These are phyloP conservation scores for Hypsizygus ulmarius DNA, from an alignment of 1,284 basidiomycete species.

Conservation along the genomic window DNA sequence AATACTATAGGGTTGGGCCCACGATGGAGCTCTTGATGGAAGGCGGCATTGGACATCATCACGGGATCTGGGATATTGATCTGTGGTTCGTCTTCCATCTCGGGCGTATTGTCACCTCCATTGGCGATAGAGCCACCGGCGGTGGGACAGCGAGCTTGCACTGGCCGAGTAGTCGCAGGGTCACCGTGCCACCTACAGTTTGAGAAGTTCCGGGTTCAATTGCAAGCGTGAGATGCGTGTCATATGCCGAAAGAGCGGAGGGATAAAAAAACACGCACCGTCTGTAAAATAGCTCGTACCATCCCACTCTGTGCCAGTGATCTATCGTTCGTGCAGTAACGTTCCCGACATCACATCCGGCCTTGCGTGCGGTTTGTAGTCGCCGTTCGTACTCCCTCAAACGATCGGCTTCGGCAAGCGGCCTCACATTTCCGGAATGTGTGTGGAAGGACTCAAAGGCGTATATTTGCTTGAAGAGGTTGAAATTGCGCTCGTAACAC, in stretches of 20 bases:
- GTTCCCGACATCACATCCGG: constrained; percentile 65
- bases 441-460: constrained; percentile 58
- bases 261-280: constrained; percentile 37
- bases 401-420: constrained; percentile 54
- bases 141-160: constrained; percentile 33
- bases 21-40: constrained; percentile 17
- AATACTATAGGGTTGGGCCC: constrained; percentile 18
- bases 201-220: neutral
- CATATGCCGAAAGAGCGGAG: neutral
- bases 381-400: constrained; percentile 64
- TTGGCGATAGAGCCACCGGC: constrained; percentile 27
- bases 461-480: constrained; percentile 75
- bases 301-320: constrained; percentile 70
- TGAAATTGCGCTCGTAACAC: constrained; percentile 78
- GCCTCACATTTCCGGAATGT: constrained; percentile 34
- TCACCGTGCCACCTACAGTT: constrained; percentile 56
- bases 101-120: constrained; percentile 39
- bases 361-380: constrained; percentile 57
- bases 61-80: constrained; percentile 40
- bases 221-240: neutral
- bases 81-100: constrained; percentile 46
- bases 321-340: constrained; percentile 67
- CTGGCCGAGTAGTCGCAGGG: constrained; percentile 50
- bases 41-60: constrained; percentile 22
- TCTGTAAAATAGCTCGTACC: constrained; percentile 67